These are phyloP conservation scores for Aspergillus sp. DNA, from an alignment of 2,329 filamentous ascomycete genomes.

Conservation along the genomic window DNA sequence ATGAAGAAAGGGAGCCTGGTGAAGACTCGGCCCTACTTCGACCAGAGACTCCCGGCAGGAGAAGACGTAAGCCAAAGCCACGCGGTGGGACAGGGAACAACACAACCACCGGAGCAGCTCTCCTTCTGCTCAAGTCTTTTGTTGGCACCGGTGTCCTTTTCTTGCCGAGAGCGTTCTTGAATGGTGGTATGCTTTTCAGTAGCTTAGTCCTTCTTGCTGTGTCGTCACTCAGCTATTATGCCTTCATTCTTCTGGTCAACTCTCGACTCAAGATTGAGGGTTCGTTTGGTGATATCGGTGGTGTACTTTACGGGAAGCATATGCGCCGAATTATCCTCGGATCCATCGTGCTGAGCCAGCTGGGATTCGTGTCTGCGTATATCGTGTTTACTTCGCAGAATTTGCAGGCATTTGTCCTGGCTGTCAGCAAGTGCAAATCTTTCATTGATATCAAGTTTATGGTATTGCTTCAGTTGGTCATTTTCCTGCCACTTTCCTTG, in stretches of 20 bases:
- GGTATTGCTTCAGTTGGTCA: slow-evolving; percentile 89
- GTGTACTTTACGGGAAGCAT: slow-evolving; percentile 82
- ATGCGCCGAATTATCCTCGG: slow-evolving; percentile 82
- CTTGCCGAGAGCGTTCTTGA: slow-evolving; percentile 85
- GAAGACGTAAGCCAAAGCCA: slow-evolving; percentile 65
- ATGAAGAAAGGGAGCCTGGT: slow-evolving; percentile 64
- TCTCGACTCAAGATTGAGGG: slow-evolving; percentile 80
- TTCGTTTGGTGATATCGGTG: slow-evolving; percentile 98
- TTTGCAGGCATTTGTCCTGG: slow-evolving; percentile 86
- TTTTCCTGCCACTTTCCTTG: slow-evolving; percentile 90
- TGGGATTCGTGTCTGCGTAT: slow-evolving; percentile 91
- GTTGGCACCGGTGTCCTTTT: slow-evolving; percentile 95
- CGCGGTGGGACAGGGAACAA: slow-evolving; percentile 71
- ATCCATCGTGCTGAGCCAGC: slow-evolving; percentile 91
- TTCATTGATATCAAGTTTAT: slow-evolving; percentile 82
- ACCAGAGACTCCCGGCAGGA: slow-evolving; percentile 61
- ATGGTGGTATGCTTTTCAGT: slow-evolving; percentile 96
- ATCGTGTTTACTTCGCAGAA: slow-evolving; percentile 97
- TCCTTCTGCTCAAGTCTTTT: slow-evolving; percentile 93
- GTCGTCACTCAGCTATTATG: slow-evolving; percentile 87
- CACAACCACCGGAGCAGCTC: slow-evolving; percentile 69
- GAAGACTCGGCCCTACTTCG: slow-evolving; percentile 81
- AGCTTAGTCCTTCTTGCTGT: slow-evolving; percentile 84
- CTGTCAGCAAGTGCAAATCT: slow-evolving; percentile 81
- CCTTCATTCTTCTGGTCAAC: slow-evolving; percentile 88